Evolutionary conservation across 176 grass and related monocot species (phyloP).

Genomic region (Coix lacrymajobi): DNA sequence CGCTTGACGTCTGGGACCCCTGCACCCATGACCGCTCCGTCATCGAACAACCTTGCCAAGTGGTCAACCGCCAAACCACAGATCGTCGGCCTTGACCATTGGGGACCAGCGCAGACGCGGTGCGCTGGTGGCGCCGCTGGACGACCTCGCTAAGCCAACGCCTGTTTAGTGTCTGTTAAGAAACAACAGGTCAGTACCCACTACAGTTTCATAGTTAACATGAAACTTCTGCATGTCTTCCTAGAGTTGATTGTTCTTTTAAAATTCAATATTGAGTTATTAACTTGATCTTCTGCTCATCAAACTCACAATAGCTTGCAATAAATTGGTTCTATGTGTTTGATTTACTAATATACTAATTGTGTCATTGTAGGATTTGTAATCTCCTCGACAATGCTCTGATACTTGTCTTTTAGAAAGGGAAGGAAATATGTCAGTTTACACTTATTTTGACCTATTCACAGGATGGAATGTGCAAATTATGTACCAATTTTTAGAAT

Average conservation of each 20-base stretch:
- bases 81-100: no score
- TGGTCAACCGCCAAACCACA: no score
- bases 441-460: background rate
- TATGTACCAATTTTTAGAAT: background rate
- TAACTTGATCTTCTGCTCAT: background rate
- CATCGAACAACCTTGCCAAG: no score
- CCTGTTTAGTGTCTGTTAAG: no score
- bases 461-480: background rate
- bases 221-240: no score
- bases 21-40: no score
- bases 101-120: no score
- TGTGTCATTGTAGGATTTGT: background rate
- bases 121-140: no score
- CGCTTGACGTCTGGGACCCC: no score
- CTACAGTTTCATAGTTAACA: no score
- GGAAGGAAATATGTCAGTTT: background rate
- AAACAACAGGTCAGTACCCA: no score
- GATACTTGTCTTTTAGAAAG: slow-evolving; percentile 15
- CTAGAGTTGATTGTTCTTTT: background rate
- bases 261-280: background rate
- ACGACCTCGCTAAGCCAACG: no score
- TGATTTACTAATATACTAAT: background rate
- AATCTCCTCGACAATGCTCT: background rate
- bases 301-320: background rate
- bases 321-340: background rate